Percentiles rank a stretch among this genome's conserved stretches.
phyloP scores from a whole-genome alignment of 352 stramenopile species.

The Elongisporangium anandrum region DNA sequence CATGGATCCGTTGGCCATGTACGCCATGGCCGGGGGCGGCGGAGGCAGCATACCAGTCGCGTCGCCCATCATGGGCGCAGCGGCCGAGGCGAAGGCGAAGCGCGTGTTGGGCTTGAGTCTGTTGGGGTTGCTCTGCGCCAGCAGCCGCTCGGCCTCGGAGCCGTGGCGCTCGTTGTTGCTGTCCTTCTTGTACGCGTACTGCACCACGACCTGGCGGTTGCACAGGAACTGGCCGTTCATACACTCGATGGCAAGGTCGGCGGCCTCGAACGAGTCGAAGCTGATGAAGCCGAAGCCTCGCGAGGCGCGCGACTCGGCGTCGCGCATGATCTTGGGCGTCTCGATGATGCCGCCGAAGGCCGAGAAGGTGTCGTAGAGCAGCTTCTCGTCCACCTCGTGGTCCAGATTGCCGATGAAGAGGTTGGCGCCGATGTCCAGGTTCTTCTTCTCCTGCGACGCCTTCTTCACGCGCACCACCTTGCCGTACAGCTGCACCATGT shows the following conservation, averaged over 20 bases:
- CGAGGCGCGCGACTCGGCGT: conserved; percentile 89
- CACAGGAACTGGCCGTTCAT: conserved; percentile 99
- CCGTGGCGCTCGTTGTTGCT: conserved; percentile 91
- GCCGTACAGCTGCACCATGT: conserved; percentile 98
- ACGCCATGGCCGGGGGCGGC: conserved; percentile 18
- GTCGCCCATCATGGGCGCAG: neutral
- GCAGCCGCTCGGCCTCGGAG: conserved; percentile 82
- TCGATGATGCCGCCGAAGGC: conserved; percentile 97
- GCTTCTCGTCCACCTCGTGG: conserved; percentile 97
- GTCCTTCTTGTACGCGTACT: conserved; percentile 99
- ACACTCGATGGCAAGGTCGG: conserved; percentile 98
- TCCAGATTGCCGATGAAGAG: conserved; percentile 98
- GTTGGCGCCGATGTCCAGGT: conserved; percentile 97
- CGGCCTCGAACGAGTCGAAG: conserved; percentile 97
- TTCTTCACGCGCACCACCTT: conserved; percentile 96
- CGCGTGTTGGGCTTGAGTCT: conserved; percentile 77
- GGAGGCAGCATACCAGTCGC: conserved; percentile 15
- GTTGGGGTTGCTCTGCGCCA: conserved; percentile 82
- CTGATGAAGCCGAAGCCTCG: conserved; percentile 97
- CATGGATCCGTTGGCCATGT: conserved; percentile 24
- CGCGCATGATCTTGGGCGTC: conserved; percentile 95
- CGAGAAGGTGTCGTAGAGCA: conserved; percentile 99
- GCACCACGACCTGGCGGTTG: conserved; percentile 96
- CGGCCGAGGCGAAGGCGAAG: conserved; percentile 45
- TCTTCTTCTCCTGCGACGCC: conserved; percentile 93